phyloP scores from a whole-genome alignment of 805 yeast genomes.

The Hanseniaspora lachancei region DNA sequence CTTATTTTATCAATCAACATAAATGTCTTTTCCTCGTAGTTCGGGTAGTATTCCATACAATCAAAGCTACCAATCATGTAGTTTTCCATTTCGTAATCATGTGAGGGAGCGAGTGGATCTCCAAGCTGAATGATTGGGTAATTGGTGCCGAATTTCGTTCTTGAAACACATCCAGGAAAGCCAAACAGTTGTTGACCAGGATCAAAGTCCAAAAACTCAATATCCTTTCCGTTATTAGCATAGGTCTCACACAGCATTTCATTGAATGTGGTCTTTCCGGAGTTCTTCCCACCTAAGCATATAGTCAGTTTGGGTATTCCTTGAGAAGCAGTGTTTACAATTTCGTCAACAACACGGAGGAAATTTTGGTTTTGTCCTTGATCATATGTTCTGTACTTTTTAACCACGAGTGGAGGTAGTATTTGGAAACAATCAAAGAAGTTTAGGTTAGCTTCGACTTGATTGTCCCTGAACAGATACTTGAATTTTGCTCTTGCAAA shows the following conservation, averaged over 20 bases:
- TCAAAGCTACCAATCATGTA: slow-evolving; percentile 4
- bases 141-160: slow-evolving; percentile 23
- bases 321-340: neutral
- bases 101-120: slow-evolving; percentile 19
- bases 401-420: neutral
- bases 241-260: slow-evolving; percentile 37
- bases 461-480: neutral
- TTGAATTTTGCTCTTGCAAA: neutral
- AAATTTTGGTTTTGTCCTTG: neutral
- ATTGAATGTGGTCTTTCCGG: slow-evolving; percentile 70
- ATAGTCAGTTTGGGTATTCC: slow-evolving; percentile 13
- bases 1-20: slow-evolving; percentile 23
- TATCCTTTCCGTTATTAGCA: slow-evolving; percentile 7
- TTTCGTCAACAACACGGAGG: neutral
- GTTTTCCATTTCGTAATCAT: slow-evolving; percentile 15
- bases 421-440: neutral
- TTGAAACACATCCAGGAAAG: slow-evolving; percentile 55
- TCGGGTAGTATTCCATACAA: neutral
- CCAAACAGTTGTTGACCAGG: slow-evolving; percentile 83
- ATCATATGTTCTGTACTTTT: neutral
- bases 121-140: slow-evolving; percentile 26
- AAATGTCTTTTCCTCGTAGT: neutral
- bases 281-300: slow-evolving; percentile 43
- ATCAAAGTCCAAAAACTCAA: slow-evolving; percentile 49
- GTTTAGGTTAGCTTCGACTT: neutral